Evolutionary conservation across 164 flowering plant genomes (phyloP).

Genomic region (Cinnamomum chago): DNA sequence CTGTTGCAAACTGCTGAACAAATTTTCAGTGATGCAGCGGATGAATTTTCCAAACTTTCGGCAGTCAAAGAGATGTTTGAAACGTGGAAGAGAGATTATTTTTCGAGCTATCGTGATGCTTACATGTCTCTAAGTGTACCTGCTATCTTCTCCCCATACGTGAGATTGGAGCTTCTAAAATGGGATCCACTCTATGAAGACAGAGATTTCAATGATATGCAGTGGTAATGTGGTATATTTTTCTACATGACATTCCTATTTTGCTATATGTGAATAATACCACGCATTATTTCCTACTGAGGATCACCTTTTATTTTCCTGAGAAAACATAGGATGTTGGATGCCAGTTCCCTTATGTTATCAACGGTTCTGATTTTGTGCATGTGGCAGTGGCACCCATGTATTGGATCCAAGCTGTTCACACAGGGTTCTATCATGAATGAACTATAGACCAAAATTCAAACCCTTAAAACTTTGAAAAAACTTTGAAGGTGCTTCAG

Average conservation of each 20-base stretch:
- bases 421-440: no score
- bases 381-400: not conserved
- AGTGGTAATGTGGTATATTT: conserved; percentile 50
- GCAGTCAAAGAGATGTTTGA: conserved; percentile 67
- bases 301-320: not conserved
- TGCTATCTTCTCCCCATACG: conserved; percentile 85
- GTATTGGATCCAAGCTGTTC: no score
- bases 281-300: not conserved
- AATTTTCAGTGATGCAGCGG: conserved; percentile 79
- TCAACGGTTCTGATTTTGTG: no score
- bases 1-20: conserved; percentile 70
- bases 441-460: no score
- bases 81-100: conserved; percentile 67
- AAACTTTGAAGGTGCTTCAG: no score
- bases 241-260: not conserved
- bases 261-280: not conserved
- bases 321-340: no score
- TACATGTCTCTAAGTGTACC: conserved; percentile 79
- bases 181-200: conserved; percentile 91
- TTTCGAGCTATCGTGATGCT: conserved; percentile 73
- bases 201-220: conserved; percentile 71
- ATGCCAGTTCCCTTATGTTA: no score
- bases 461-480: no score
- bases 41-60: conserved; percentile 74
- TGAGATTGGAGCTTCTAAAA: conserved; percentile 86